phyloP scores from a whole-genome alignment of 768 basidiomycete genomes.

The Hericium coralloides region DNA sequence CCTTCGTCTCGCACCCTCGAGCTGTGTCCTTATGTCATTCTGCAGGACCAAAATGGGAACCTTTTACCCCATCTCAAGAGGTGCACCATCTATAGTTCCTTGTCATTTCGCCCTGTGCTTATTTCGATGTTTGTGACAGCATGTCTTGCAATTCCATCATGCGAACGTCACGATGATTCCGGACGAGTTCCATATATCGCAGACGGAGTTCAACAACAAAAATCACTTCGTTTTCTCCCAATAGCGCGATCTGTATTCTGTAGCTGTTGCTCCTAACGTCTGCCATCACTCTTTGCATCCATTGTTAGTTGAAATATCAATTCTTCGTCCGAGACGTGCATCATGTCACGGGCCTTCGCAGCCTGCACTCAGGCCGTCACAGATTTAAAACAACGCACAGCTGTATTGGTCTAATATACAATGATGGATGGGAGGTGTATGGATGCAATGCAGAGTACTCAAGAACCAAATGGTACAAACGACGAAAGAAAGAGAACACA shows the following conservation, averaged over 20 bases:
- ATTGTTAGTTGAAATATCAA: too few species aligned
- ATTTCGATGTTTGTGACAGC: background rate
- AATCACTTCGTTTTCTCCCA: too few species aligned
- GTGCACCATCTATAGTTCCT: background rate
- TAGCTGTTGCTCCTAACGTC: too few species aligned
- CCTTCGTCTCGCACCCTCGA: background rate
- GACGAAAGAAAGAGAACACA: background rate
- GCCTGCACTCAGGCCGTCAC: background rate
- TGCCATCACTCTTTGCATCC: too few species aligned
- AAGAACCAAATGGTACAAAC: background rate
- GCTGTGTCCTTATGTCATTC: background rate
- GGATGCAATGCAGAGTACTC: background rate
- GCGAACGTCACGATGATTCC: background rate
- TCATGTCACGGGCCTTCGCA: too few species aligned
- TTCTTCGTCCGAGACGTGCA: too few species aligned
- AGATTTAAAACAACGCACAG: background rate
- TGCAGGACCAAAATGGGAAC: background rate
- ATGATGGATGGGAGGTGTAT: background rate
- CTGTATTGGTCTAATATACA: background rate
- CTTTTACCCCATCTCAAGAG: background rate
- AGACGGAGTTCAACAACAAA: background rate
- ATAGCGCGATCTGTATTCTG: too few species aligned
- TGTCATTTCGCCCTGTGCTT: background rate
- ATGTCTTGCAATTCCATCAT: background rate
- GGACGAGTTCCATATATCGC: background rate